phyloP scores from a whole-genome alignment of 2,329 filamentous ascomycete species.

The Neospermospora avenae region DNA sequence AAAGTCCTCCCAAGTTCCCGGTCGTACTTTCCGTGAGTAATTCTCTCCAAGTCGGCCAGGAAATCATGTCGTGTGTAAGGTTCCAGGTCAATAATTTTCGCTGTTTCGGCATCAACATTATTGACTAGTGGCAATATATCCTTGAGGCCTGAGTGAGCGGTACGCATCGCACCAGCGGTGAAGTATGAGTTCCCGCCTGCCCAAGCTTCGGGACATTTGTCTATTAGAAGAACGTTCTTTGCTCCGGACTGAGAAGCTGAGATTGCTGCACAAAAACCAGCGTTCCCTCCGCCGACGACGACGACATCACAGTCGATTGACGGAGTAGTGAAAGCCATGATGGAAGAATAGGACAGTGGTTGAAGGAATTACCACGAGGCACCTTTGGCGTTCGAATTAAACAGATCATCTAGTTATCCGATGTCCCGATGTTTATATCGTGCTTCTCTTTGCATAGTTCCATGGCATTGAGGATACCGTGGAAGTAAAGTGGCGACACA shows the following conservation, averaged over 20 bases:
- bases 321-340: neutral
- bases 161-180: slow-evolving; percentile 40
- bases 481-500: no score
- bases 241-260: slow-evolving; percentile 20
- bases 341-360: neutral
- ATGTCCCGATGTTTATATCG: no score
- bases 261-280: slow-evolving; percentile 46
- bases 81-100: slow-evolving; percentile 52
- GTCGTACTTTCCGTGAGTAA: slow-evolving; percentile 54
- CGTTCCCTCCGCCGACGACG: slow-evolving; percentile 61
- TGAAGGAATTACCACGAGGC: neutral
- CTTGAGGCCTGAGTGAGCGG: slow-evolving; percentile 49
- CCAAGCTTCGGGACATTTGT: slow-evolving; percentile 25
- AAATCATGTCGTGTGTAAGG: slow-evolving; percentile 56
- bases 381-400: no score
- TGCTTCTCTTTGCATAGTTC: no score
- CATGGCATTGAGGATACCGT: no score
- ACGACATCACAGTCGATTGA: slow-evolving; percentile 41
- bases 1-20: slow-evolving; percentile 45
- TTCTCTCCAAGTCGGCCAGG: slow-evolving; percentile 49
- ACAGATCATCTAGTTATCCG: no score
- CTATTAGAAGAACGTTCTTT: slow-evolving; percentile 18
- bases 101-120: slow-evolving; percentile 48
- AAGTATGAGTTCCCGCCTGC: slow-evolving; percentile 26
- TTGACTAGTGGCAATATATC: slow-evolving; percentile 61